A percentile compares a stretch with the other conserved stretches of the same genome.
Conservation (phyloP, 2,329 filamentous ascomycete genomes). For the Trichoderma simmonsii region DNA sequence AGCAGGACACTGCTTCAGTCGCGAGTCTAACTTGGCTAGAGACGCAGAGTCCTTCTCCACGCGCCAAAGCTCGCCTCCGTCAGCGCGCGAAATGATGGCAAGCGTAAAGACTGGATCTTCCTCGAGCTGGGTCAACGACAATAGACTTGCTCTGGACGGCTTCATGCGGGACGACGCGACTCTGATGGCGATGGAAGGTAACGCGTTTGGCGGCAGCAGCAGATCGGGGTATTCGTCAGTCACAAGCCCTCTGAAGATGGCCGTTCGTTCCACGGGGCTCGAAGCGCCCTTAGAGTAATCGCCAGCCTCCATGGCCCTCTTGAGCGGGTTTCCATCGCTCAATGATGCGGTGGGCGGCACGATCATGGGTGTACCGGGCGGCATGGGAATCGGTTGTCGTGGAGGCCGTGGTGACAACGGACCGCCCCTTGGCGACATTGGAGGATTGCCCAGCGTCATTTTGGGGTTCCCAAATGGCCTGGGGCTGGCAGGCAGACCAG, state of each 20-base stretch:
- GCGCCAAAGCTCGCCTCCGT: slow-evolving; percentile 80
- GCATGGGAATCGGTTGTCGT: slow-evolving; percentile 69
- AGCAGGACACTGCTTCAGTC: slow-evolving; percentile 68
- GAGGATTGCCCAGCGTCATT: slow-evolving; percentile 57
- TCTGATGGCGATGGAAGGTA: slow-evolving; percentile 79
- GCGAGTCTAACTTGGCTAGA: slow-evolving; percentile 75
- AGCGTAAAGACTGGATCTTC: slow-evolving; percentile 94
- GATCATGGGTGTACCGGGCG: slow-evolving; percentile 66
- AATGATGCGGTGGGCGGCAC: slow-evolving; percentile 30
- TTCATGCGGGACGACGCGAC: slow-evolving; percentile 94
- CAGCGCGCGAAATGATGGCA: slow-evolving; percentile 74
- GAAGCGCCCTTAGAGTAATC: slow-evolving; percentile 28
- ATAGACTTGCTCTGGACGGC: slow-evolving; percentile 80
- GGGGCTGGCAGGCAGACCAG: slow-evolving; percentile 59
- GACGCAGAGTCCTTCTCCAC: slow-evolving; percentile 88
- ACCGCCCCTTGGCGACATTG: slow-evolving; percentile 60
- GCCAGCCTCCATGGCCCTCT: slow-evolving; percentile 30
- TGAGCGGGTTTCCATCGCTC: slow-evolving; percentile 11
- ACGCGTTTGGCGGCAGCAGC: slow-evolving; percentile 79
- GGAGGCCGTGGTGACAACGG: slow-evolving; percentile 71
- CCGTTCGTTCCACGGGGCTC: slow-evolving; percentile 43
- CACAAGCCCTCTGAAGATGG: slow-evolving; percentile 72
- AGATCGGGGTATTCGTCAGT: slow-evolving; percentile 86
- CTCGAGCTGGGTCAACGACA: slow-evolving; percentile 75
- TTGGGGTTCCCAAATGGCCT: slow-evolving; percentile 53